These are phyloP conservation scores for Podospora sp. DNA, from an alignment of 495 filamentous ascomycete species.

Conservation along the genomic window DNA sequence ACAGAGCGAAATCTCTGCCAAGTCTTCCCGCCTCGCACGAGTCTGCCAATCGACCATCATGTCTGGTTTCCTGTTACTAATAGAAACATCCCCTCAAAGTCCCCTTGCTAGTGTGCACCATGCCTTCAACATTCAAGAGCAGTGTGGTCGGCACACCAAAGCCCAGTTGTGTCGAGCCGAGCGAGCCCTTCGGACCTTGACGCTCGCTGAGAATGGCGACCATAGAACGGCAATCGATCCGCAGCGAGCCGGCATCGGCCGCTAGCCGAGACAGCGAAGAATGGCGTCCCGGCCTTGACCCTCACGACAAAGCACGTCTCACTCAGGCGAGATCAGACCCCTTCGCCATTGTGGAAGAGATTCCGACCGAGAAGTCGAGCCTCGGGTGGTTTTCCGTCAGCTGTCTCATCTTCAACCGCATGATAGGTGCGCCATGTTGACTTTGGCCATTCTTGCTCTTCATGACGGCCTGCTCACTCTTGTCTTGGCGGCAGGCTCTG, in stretches of 20 bases:
- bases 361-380: conserved; percentile 21
- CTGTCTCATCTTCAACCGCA: conserved; percentile 25
- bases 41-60: not conserved
- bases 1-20: not conserved
- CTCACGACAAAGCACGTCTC: conserved; percentile 17
- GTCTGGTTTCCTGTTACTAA: not conserved
- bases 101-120: not conserved
- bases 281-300: conserved; percentile 23
- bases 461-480: not conserved
- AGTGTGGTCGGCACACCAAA: not conserved
- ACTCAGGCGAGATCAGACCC: conserved; percentile 21
- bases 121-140: conserved; percentile 5
- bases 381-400: conserved; percentile 26
- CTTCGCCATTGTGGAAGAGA: conserved; percentile 25
- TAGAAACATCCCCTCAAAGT: not conserved
- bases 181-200: not conserved
- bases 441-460: not conserved
- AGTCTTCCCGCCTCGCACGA: not conserved
- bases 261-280: not conserved
- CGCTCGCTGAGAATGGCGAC: not conserved
- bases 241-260: not conserved
- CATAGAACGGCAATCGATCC: conserved; percentile 3
- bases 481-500: conserved; percentile 19
- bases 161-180: too few species aligned
- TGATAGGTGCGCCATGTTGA: conserved; percentile 11